Evolutionary conservation across 352 stramenopile species (phyloP).

Genomic region (Albugo laibachii): DNA sequence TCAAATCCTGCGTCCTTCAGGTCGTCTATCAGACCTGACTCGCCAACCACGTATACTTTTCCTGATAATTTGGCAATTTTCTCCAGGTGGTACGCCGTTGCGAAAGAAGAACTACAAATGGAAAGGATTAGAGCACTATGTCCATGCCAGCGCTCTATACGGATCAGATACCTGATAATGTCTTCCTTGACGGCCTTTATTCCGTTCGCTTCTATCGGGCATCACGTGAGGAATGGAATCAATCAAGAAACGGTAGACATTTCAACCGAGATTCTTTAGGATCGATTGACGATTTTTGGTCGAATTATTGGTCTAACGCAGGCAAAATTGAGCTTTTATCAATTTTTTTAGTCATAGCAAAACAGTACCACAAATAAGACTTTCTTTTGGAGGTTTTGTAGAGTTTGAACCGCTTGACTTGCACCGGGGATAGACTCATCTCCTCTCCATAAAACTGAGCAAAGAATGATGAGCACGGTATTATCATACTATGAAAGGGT

Average conservation of each 20-base stretch:
- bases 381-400: constrained; percentile 57
- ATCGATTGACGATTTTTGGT: constrained; percentile 63
- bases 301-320: constrained; percentile 62
- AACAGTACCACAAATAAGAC: constrained; percentile 56
- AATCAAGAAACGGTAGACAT: background rate
- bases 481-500: background rate
- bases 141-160: background rate
- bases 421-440: constrained; percentile 36
- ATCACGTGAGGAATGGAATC: background rate
- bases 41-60: constrained; percentile 76
- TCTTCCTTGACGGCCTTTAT: constrained; percentile 41
- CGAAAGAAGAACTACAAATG: constrained; percentile 47
- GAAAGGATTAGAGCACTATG: background rate
- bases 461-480: background rate
- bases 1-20: constrained; percentile 43
- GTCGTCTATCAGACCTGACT: constrained; percentile 42
- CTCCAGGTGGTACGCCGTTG: constrained; percentile 66
- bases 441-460: constrained; percentile 41
- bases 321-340: too few species aligned
- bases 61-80: constrained; percentile 32
- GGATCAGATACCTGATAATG: constrained; percentile 45
- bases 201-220: constrained; percentile 33
- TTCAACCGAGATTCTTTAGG: constrained; percentile 55
- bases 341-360: background rate
- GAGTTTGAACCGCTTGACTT: constrained; percentile 33